A percentile compares a stretch with the other conserved stretches of the same genome.
phyloP scores from a whole-genome alignment of 805 yeast species.

The Candida lessepsii region DNA sequence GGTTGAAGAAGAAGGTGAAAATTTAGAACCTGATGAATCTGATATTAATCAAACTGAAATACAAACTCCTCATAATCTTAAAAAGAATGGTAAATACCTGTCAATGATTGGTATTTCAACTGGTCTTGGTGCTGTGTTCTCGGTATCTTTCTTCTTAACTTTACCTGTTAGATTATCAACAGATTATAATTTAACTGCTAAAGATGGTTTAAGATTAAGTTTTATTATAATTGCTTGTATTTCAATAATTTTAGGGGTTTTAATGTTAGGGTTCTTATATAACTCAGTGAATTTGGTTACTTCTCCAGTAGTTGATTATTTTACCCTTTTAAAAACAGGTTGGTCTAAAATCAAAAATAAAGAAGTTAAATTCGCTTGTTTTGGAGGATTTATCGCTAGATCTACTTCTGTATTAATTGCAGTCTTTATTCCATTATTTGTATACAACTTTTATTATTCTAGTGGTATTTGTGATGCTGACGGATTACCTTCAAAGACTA shows the following conservation, averaged over 20 bases:
- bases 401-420: conserved; percentile 58
- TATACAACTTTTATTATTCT: conserved; percentile 53
- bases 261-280: conserved; percentile 46
- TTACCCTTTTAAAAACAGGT: conserved; percentile 39
- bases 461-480: conserved; percentile 49
- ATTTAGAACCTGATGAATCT: neutral
- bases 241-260: conserved; percentile 37
- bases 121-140: conserved; percentile 66
- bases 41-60: conserved; percentile 3
- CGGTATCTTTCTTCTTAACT: conserved; percentile 55
- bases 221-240: conserved; percentile 48
- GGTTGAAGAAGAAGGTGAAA: too few relatives aligned
- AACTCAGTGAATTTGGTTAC: conserved; percentile 29
- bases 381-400: conserved; percentile 63
- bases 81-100: conserved; percentile 48
- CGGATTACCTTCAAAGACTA: conserved; percentile 19
- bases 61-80: neutral
- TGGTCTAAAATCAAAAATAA: conserved; percentile 45
- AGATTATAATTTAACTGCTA: conserved; percentile 29
- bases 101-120: conserved; percentile 62
- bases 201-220: conserved; percentile 44
- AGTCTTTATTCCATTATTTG: conserved; percentile 61
- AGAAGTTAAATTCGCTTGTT: conserved; percentile 47
- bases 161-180: conserved; percentile 52
- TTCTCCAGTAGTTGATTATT: conserved; percentile 21